A percentile compares a stretch with the other conserved stretches of the same genome.
Evolutionary conservation across 768 basidiomycete genomes (phyloP).

Genomic region (Boletus tomentosulus): DNA sequence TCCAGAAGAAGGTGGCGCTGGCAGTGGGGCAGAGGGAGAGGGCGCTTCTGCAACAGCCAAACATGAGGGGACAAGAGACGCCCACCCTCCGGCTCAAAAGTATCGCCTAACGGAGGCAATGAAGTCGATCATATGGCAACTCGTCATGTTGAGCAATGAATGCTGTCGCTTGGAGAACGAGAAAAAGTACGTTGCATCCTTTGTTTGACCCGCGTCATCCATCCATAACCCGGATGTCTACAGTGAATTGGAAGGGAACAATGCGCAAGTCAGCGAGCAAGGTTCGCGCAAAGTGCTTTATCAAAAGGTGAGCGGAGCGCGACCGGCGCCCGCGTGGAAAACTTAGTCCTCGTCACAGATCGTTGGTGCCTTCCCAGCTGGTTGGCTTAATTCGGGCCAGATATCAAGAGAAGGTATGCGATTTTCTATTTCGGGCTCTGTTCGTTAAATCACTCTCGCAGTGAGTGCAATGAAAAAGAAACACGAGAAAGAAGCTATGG

Average conservation of each 20-base stretch:
- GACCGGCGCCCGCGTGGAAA: background rate
- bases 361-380: constrained; percentile 73
- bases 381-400: constrained; percentile 84
- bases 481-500: constrained; percentile 67
- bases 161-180: constrained; percentile 66
- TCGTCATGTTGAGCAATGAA: constrained; percentile 80
- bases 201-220: background rate
- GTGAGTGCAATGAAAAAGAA: constrained; percentile 87
- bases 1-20: constrained; percentile 31
- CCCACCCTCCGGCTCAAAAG: constrained; percentile 69
- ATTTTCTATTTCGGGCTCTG: background rate
- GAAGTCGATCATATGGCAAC: constrained; percentile 76
- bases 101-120: constrained; percentile 78
- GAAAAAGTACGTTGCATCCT: constrained; percentile 44
- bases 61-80: constrained; percentile 32
- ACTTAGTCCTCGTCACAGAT: constrained; percentile 41
- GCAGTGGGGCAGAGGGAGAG: constrained; percentile 25
- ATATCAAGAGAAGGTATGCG: constrained; percentile 79
- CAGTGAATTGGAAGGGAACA: constrained; percentile 58
- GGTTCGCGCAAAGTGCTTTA: constrained; percentile 76
- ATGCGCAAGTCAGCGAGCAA: constrained; percentile 75
- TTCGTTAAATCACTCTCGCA: constrained; percentile 22
- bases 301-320: constrained; percentile 51
- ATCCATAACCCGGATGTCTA: constrained; percentile 10
- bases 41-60: constrained; percentile 17